Conservation (phyloP, 2,329 filamentous ascomycete genomes). For the Talaromyces sp. region DNA sequence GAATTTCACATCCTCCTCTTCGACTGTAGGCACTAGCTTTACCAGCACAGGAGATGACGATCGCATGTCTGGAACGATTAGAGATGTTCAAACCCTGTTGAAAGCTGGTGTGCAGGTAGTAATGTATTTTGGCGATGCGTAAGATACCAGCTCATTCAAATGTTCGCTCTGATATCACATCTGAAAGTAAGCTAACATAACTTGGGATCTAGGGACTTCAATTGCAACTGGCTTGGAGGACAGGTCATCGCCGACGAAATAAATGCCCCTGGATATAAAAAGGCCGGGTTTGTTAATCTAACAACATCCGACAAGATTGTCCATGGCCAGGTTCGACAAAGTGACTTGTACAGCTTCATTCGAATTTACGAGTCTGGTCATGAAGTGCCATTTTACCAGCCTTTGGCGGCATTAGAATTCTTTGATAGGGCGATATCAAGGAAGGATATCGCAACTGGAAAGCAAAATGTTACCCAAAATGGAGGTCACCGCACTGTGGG, state of each 20-base stretch:
- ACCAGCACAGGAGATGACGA: constrained; percentile 49
- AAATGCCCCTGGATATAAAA: constrained; percentile 14
- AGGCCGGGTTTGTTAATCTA: constrained; percentile 21
- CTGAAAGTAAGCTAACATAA: neutral
- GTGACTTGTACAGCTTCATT: constrained; percentile 19
- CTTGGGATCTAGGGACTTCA: constrained; percentile 23
- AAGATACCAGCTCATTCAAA: neutral
- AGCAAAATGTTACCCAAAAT: constrained; percentile 9
- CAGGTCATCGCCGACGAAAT: constrained; percentile 20
- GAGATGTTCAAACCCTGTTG: constrained; percentile 48
- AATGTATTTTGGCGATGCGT: constrained; percentile 36
- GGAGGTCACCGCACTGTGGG: constrained; percentile 15
- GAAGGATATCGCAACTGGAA: constrained; percentile 56
- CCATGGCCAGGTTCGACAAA: constrained; percentile 21
- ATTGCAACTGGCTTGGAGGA: constrained; percentile 25
- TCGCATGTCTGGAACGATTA: constrained; percentile 41
- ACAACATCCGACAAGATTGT: constrained; percentile 18
- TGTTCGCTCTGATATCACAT: neutral
- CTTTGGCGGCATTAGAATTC: constrained; percentile 51
- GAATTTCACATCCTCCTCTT: constrained; percentile 52
- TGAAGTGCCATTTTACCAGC: constrained; percentile 60
- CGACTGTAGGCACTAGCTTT: constrained; percentile 47
- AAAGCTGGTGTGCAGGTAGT: constrained; percentile 41
- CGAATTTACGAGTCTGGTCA: constrained; percentile 51
- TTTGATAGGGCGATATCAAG: constrained; percentile 53